Evolutionary conservation across 768 basidiomycete genomes (phyloP).

Genomic region (Russula sp.): DNA sequence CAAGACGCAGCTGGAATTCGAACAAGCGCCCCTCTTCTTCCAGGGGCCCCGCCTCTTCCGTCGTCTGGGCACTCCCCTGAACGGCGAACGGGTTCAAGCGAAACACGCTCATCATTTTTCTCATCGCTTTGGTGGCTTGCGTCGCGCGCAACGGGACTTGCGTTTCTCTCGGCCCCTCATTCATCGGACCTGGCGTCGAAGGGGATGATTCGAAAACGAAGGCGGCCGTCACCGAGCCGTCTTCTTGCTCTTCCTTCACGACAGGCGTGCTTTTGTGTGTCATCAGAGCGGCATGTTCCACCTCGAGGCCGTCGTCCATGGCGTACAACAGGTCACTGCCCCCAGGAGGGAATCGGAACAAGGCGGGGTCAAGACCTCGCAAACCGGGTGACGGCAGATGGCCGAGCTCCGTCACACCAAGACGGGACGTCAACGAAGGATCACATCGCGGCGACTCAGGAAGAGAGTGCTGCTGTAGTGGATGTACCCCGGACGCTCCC

Average conservation of each 20-base stretch:
- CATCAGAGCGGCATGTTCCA: constrained; percentile 10
- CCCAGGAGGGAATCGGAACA: constrained; percentile 17
- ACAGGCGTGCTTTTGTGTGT: constrained; percentile 8
- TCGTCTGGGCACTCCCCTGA: constrained; percentile 25
- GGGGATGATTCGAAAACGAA: constrained; percentile 24
- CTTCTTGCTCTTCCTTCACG: constrained; percentile 24
- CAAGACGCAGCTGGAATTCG: constrained; percentile 23
- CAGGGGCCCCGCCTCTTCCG: constrained; percentile 24
- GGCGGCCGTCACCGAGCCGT: constrained; percentile 12
- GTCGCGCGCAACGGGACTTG: constrained; percentile 69
- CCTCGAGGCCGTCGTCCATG: constrained; percentile 19
- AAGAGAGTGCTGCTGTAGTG: constrained; percentile 17
- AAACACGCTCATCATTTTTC: constrained; percentile 71
- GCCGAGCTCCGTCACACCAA: constrained; percentile 14
- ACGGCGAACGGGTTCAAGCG: constrained; percentile 68
- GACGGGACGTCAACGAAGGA: constrained; percentile 16
- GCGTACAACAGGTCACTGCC: constrained; percentile 15
- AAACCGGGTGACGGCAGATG: constrained; percentile 16
- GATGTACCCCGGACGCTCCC: constrained; percentile 6
- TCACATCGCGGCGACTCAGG: constrained; percentile 20
- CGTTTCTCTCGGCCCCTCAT: constrained; percentile 17
- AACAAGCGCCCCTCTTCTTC: constrained; percentile 23
- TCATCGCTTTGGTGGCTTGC: constrained; percentile 64
- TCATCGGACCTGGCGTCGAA: constrained; percentile 16
- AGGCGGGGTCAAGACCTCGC: constrained; percentile 12